Base-by-base conservation (phyloP, 208 protist species). In the Acanthamoeba lenticulata region DNA sequence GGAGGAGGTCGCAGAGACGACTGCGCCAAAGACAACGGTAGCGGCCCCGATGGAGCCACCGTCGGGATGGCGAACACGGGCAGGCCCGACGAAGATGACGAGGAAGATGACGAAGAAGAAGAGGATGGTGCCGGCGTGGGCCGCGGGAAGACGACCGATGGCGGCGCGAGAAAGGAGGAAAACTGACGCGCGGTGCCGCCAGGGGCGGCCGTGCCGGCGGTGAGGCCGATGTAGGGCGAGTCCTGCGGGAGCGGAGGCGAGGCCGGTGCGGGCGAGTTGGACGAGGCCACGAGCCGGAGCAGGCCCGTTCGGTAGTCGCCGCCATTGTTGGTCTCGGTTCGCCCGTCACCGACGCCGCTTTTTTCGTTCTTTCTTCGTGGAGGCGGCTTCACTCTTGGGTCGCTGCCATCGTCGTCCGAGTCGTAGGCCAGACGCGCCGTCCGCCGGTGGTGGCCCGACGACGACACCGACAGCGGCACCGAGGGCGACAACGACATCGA, bases 261-360 rank as follows among this genome's bases (percentile, higher is more conserved):
- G 3, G 27, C 9, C n/a, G 74, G 74, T 1, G 42, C 74, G 0
- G 74, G 74, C 44, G 74, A 57, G 44, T 85, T 85, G 44, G 74
- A 57, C 44, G 74, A 85, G n/a, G 74, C 74, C 42, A 85, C 74
- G 7, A 85, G 44, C 1, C 74, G 74, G 42, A 85, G 49, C 42
- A 85, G 49, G 27, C 74, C 74, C 24, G 74, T 55, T 29, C 74
- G 74, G n/a, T 85, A 85, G 21, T 85, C 74, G 74, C 74, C 74
- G 44, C 74, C n/a, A n/a, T n/a, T 85, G 74, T 38, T 85, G 27
- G 42, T 44, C 29, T 44, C 65, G 40, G 42, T 19, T 57, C 42
- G 34, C n/a, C 34, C 62, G 2, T 29, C 62, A 7, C 34, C n/a
- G 2, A 17, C 13, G 1, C 65, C 65, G 65, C 34, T 5, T 21